Conservation (phyloP, 75 land plant species). For the Pinus tabuliformis region DNA sequence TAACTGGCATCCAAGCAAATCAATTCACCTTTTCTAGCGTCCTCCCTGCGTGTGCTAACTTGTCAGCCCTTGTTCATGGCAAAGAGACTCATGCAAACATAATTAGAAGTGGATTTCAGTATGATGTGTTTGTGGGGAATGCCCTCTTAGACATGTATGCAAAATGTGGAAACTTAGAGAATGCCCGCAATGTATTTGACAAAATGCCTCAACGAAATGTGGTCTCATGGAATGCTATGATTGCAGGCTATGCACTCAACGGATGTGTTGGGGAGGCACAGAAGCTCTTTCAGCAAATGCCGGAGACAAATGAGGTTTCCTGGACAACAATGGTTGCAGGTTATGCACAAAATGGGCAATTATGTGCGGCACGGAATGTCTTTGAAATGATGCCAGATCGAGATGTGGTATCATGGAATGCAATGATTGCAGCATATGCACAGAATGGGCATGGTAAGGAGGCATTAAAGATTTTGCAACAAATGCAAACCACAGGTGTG, state of each 20-base stretch:
- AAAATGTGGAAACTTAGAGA: slow-evolving; percentile 8
- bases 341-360: neutral
- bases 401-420: slow-evolving; percentile 4
- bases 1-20: neutral
- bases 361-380: neutral
- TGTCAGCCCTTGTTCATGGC: neutral
- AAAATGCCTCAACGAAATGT: slow-evolving; percentile 12
- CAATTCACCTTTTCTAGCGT: slow-evolving; percentile 5
- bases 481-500: neutral
- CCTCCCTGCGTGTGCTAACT: slow-evolving; percentile 5
- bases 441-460: neutral
- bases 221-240: slow-evolving; percentile 12
- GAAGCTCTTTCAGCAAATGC: slow-evolving; percentile 2
- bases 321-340: slow-evolving; percentile 6
- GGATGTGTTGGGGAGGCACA: neutral
- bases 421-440: slow-evolving; percentile 1
- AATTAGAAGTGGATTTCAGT: slow-evolving; percentile 6
- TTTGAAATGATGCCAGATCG: neutral
- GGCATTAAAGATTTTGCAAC: slow-evolving; percentile 1
- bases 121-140: slow-evolving; percentile 9
- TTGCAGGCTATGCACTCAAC: slow-evolving; percentile 10
- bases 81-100: slow-evolving; percentile 3
- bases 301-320: neutral
- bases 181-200: slow-evolving; percentile 10
- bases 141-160: slow-evolving; percentile 10